Evolutionary conservation across 2,329 filamentous ascomycete genomes (phyloP).

Genomic region (Scytalidium sp.): DNA sequence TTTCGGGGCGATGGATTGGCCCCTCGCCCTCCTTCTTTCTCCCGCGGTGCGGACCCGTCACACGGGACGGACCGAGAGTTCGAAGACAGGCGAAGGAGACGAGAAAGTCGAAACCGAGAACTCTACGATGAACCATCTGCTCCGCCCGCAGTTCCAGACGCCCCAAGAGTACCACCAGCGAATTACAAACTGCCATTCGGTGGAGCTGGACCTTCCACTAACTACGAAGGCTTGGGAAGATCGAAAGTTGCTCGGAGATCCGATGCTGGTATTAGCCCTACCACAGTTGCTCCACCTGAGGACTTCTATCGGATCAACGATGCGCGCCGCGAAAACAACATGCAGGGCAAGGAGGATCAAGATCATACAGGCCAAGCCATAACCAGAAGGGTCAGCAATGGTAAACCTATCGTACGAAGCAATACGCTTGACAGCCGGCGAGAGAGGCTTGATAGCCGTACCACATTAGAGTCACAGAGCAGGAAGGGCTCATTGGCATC

Average conservation of each 20-base stretch:
- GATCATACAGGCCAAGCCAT: background rate
- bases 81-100: conserved; percentile 39
- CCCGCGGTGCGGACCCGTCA: conserved; percentile 36
- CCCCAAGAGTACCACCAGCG: conserved; percentile 54
- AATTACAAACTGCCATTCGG: conserved; percentile 52
- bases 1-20: conserved; percentile 51
- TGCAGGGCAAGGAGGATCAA: background rate
- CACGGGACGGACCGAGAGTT: conserved; percentile 38
- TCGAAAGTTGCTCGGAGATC: conserved; percentile 25
- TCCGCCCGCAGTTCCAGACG: conserved; percentile 56
- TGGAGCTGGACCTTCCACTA: conserved; percentile 30
- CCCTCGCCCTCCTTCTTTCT: conserved; percentile 56
- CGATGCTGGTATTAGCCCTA: conserved; percentile 21
- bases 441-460: conserved; percentile 14
- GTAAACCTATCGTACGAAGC: conserved; percentile 13
- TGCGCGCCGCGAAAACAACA: conserved; percentile 3
- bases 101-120: conserved; percentile 40
- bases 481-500: conserved; percentile 34
- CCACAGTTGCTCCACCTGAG: conserved; percentile 10
- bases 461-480: conserved; percentile 11
- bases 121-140: conserved; percentile 34
- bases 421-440: conserved; percentile 11
- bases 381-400: conserved; percentile 14
- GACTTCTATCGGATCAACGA: conserved; percentile 18
- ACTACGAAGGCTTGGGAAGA: conserved; percentile 26